Evolutionary conservation across 1,284 basidiomycete genomes (phyloP).

Genomic region (Tylopilus orsonianus): DNA sequence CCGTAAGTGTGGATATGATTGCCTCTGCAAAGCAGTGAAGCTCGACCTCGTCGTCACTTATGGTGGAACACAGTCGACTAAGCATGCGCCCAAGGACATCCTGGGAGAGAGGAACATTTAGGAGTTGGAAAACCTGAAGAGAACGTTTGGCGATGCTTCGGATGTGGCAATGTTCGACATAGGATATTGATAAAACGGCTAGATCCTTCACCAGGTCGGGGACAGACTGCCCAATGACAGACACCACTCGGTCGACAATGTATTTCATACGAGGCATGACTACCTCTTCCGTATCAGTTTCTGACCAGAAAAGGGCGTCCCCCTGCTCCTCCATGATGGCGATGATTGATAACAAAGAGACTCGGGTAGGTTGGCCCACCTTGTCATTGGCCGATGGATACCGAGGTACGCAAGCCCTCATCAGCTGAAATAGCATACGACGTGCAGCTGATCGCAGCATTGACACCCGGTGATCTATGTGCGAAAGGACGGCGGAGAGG

Average conservation of each 20-base stretch:
- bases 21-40: constrained; percentile 85
- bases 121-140: constrained; percentile 84
- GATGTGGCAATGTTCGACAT: constrained; percentile 88
- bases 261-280: constrained; percentile 68
- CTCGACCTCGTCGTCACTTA: constrained; percentile 68
- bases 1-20: constrained; percentile 76
- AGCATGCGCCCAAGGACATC: constrained; percentile 80
- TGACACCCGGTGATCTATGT: constrained; percentile 75
- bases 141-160: constrained; percentile 87
- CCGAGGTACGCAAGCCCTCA: constrained; percentile 76
- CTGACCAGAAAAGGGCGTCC: constrained; percentile 67
- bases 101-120: constrained; percentile 74
- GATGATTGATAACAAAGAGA: constrained; percentile 52
- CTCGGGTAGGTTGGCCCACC: constrained; percentile 44
- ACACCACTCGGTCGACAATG: constrained; percentile 67
- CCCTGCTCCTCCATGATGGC: constrained; percentile 59
- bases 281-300: constrained; percentile 58
- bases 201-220: constrained; percentile 72
- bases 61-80: constrained; percentile 82
- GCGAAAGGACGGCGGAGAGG: constrained; percentile 81
- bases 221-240: constrained; percentile 67
- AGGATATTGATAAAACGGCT: constrained; percentile 79
- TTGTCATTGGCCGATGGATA: constrained; percentile 67
- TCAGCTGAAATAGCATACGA: constrained; percentile 75
- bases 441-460: constrained; percentile 74